These are phyloP conservation scores for Mortierella sp. DNA, from an alignment of 371 early-diverging fungal species.

Conservation along the genomic window DNA sequence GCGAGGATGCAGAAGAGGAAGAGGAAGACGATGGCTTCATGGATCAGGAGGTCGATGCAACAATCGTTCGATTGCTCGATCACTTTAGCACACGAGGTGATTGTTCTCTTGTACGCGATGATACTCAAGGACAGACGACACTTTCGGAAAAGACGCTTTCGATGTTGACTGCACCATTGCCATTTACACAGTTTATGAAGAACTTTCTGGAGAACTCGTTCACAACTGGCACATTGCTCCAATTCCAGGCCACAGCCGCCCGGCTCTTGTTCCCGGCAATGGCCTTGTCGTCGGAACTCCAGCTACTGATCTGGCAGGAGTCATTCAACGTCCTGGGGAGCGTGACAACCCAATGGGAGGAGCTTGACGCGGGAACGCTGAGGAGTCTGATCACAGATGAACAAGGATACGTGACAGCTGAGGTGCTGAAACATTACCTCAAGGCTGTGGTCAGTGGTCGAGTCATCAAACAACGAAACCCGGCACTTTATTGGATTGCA, in stretches of 20 bases:
- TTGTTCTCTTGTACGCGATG: conserved; percentile 30
- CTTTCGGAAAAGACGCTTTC: conserved; percentile 39
- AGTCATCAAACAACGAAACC: conserved; percentile 53
- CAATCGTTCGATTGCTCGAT: conserved; percentile 57
- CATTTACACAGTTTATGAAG: conserved; percentile 70
- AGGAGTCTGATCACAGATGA: conserved; percentile 32
- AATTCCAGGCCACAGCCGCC: conserved; percentile 56
- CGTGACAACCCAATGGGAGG: conserved; percentile 42
- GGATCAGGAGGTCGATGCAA: conserved; percentile 55
- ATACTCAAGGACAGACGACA: conserved; percentile 14
- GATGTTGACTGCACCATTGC: conserved; percentile 42
- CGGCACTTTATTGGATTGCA: conserved; percentile 54
- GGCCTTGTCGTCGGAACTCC: conserved; percentile 41
- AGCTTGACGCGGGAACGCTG: conserved; percentile 36
- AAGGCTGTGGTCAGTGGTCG: conserved; percentile 46
- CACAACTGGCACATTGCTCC: conserved; percentile 43
- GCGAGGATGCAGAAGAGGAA: conserved; percentile 17
- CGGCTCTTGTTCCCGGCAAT: conserved; percentile 62
- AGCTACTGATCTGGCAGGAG: conserved; percentile 37
- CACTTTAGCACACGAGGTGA: conserved; percentile 50
- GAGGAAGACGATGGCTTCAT: conserved; percentile 64
- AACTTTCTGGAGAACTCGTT: conserved; percentile 57
- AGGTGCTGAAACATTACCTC: conserved; percentile 43
- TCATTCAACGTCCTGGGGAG: conserved; percentile 59
- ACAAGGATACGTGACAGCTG: conserved; percentile 18